Evolutionary conservation across 139 green algal genomes (phyloP), one percentile per base, ranked within the genome.

Genomic region (Parachlorella kessleri): DNA sequence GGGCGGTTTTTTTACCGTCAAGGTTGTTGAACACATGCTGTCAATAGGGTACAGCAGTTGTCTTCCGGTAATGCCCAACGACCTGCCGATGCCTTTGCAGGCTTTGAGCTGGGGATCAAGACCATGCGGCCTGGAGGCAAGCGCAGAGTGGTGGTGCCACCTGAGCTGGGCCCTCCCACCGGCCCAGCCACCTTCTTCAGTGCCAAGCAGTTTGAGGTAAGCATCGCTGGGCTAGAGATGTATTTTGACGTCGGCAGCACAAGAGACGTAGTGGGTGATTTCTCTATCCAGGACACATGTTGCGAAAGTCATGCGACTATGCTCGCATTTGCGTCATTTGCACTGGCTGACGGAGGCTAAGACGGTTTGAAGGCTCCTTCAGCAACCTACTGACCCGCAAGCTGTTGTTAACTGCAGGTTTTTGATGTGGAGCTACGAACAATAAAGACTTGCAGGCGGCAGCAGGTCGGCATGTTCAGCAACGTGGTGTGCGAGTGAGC

Each of bases 181-280:
- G 97, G 97, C 3, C 97, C 97, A 5, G 92, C 88, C 18, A 99
- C 97, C 30, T 99, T 99, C 81, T 99, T 99, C 90, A 96, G 87
- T 35, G 93, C 95, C 67, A 99, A 99, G 90, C 97, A 99, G 87
- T 99, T 93, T 71, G 94, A 98, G 88, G 95, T 99, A 53, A 28
- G 48, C 48, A 59, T 59, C 14, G 14, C 14, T 59, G 14, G 48
- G 48, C 48, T 18, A 59, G 48, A 59, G 14, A 18, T 59, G 48
- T 18, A 18, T 59, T 59, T 59, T 59, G 48, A 59, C 14, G 48
- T 18, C 14, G 21, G 48, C 14, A 59, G 21, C 48, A 28, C 21
- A 18, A 59, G 14, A 59, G 14, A 59, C 14, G 21, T 59, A 59
- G 48, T 59, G 48, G 21, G 21, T 28, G 48, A 59, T 59, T 59